Conservation (phyloP, 495 filamentous ascomycete genomes). For the Xylaria castorea region DNA sequence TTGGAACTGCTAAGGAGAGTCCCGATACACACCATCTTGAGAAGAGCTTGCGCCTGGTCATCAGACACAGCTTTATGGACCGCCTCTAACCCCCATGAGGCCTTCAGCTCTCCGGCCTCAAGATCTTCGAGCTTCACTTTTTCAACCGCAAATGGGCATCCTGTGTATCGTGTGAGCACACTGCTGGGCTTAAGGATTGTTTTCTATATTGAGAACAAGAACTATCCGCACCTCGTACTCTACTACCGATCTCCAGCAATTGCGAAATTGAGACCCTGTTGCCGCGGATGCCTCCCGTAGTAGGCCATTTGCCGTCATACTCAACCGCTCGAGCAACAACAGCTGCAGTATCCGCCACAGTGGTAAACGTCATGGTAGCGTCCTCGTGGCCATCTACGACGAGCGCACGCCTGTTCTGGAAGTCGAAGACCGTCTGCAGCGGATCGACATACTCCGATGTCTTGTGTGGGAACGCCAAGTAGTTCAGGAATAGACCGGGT, state of each 20-base stretch:
- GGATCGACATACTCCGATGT: constrained; percentile 56
- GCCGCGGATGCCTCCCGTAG: constrained; percentile 60
- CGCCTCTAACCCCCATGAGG: constrained; percentile 50
- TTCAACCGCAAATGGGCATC: constrained; percentile 51
- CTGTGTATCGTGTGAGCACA: constrained; percentile 29
- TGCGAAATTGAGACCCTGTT: constrained; percentile 49
- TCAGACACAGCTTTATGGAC: constrained; percentile 52
- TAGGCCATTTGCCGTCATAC: constrained; percentile 63
- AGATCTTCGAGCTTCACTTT: constrained; percentile 55
- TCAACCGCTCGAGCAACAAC: constrained; percentile 60
- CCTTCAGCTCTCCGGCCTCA: constrained; percentile 50
- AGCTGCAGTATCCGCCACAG: constrained; percentile 53
- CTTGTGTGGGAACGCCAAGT: constrained; percentile 57
- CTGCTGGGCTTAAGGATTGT: too few relatives aligned
- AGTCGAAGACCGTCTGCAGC: constrained; percentile 53
- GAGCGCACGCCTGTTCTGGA: constrained; percentile 56
- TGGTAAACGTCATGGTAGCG: constrained; percentile 52
- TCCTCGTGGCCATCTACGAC: constrained; percentile 55
- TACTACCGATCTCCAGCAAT: constrained; percentile 55
- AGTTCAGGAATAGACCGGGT: constrained; percentile 61
- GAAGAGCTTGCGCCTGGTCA: constrained; percentile 47
- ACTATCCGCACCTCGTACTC: constrained; percentile 53
- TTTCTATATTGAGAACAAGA: neutral
- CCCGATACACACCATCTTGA: constrained; percentile 43
- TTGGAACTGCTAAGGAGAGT: constrained; percentile 49